These are phyloP conservation scores for Zygoascus bituminiphila DNA, from an alignment of 805 yeast genomes.

Conservation along the genomic window DNA sequence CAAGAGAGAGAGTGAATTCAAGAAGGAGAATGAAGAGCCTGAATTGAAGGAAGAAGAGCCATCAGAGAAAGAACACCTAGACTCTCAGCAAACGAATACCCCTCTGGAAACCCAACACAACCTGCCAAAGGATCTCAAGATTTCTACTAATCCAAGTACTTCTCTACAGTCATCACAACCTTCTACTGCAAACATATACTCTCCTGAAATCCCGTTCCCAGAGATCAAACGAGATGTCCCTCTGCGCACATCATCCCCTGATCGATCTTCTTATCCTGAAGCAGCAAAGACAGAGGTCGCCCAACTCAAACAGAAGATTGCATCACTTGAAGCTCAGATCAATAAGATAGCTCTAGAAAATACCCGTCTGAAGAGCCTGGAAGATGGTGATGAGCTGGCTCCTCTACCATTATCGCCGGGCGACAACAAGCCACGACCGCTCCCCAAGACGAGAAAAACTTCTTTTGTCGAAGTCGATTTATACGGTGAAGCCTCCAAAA, in stretches of 20 bases:
- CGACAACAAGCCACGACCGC: constrained; percentile 4
- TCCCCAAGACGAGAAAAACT: constrained; percentile 11
- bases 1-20: too few relatives aligned
- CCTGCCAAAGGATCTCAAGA: too few relatives aligned
- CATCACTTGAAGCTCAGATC: constrained; percentile 25
- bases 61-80: too few relatives aligned
- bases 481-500: constrained; percentile 44
- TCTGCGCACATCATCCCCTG: neutral
- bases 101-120: too few relatives aligned
- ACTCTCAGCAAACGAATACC: too few relatives aligned
- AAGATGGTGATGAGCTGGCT: constrained; percentile 1
- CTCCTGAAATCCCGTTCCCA: neutral
- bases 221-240: neutral
- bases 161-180: neutral
- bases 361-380: constrained; percentile 9
- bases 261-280: neutral
- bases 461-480: constrained; percentile 30
- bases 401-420: neutral
- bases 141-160: neutral
- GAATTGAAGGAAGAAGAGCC: too few relatives aligned
- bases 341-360: constrained; percentile 8
- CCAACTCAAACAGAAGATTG: constrained; percentile 10
- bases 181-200: neutral
- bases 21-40: too few relatives aligned
- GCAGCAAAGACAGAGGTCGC: neutral